These are phyloP conservation scores for Suillus weaverae DNA, from an alignment of 768 basidiomycete species.

Conservation along the genomic window DNA sequence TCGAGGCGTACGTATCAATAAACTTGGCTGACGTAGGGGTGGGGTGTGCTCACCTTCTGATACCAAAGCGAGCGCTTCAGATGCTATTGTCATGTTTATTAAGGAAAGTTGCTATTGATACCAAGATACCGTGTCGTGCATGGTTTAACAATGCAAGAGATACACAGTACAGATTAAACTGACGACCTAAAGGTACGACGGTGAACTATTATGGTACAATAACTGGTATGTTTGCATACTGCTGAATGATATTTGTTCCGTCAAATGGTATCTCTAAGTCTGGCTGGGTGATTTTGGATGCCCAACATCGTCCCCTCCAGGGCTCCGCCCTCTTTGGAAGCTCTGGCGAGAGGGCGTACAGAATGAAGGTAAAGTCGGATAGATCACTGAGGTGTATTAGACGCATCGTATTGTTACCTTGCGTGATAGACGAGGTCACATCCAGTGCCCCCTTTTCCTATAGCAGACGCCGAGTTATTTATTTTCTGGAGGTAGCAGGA, in stretches of 20 bases:
- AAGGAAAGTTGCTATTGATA: background rate
- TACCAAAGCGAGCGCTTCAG: background rate
- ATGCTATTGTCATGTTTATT: background rate
- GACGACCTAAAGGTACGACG: background rate
- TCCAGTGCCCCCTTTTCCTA: constrained; percentile 37
- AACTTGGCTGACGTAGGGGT: background rate
- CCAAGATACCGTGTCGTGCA: background rate
- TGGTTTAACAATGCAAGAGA: background rate
- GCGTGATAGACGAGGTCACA: constrained; percentile 40
- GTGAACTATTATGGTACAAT: constrained; percentile 4
- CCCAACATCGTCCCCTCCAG: constrained; percentile 28
- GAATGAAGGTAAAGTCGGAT: constrained; percentile 43
- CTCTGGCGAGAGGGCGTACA: constrained; percentile 37
- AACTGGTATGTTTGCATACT: constrained; percentile 1
- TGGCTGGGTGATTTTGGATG: constrained; percentile 11
- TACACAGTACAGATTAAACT: background rate
- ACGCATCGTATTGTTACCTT: constrained; percentile 48
- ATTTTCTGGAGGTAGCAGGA: background rate
- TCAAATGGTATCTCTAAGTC: background rate
- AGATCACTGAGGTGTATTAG: constrained; percentile 50
- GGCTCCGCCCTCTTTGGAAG: constrained; percentile 16
- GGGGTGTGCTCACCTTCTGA: background rate
- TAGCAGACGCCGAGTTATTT: background rate
- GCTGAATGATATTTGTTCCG: background rate
- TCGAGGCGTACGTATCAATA: background rate